Conservation (phyloP, 257 asterid species). For the Cordia subcordata region DNA sequence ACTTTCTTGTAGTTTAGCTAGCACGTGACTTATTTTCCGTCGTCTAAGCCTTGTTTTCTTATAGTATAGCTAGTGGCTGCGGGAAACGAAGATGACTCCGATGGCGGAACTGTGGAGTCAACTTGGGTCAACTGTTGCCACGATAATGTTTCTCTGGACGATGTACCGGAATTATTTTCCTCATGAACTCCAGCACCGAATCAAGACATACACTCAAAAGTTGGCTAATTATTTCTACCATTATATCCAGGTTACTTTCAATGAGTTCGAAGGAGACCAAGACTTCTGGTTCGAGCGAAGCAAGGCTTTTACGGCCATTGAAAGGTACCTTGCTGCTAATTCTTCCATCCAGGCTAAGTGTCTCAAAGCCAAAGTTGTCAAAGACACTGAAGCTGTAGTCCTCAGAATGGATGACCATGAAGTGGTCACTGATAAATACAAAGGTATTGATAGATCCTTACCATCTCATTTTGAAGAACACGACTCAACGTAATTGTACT, state of each 20-base stretch:
- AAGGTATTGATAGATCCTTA: too few species aligned
- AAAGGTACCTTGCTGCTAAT: conserved; percentile 20
- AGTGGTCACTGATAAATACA: conserved; percentile 12
- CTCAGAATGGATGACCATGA: conserved; percentile 24
- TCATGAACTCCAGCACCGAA: conserved; percentile 1
- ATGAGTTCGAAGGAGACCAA: conserved; percentile 13
- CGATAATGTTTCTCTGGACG: conserved; percentile 18
- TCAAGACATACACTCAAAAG: conserved; percentile 6
- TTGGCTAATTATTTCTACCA: conserved; percentile 10
- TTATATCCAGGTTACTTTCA: conserved; percentile 20
- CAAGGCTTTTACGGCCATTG: conserved; percentile 32
- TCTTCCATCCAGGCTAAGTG: conserved; percentile 17
- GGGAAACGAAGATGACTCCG: conserved; percentile 11
- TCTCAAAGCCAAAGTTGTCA: conserved; percentile 13
- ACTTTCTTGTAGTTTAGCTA: too few species aligned
- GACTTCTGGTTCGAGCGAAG: conserved; percentile 38
- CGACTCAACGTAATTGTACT: too few species aligned
- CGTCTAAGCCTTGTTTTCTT: too few species aligned
- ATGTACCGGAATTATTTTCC: conserved; percentile 21
- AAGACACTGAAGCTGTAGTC: conserved; percentile 11
- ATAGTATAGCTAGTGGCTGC: too few species aligned
- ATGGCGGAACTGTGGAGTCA: conserved; percentile 10
- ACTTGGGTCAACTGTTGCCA: conserved; percentile 16
- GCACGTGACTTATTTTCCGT: too few species aligned
- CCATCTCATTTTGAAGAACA: too few species aligned